phyloP scores from a whole-genome alignment of 2,329 filamentous ascomycete species.

The Xylaria multiplex region DNA sequence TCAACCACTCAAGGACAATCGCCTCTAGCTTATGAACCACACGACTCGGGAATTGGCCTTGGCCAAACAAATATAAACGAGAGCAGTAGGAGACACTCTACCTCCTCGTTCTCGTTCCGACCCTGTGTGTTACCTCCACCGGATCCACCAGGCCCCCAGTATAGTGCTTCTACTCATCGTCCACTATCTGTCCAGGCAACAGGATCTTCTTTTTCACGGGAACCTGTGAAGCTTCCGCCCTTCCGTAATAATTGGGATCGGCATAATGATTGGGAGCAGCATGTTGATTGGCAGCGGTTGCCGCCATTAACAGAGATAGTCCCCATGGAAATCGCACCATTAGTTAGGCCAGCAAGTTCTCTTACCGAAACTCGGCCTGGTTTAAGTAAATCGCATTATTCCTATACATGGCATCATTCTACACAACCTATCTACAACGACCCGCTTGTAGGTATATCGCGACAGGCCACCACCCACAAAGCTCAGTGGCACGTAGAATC shows the following conservation, averaged over 20 bases:
- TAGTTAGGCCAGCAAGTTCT: conserved; percentile 46
- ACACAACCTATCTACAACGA: conserved; percentile 46
- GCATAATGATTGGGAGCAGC: conserved; percentile 39
- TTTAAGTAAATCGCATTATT: conserved; percentile 30
- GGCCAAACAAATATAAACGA: conserved; percentile 55
- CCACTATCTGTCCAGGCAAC: conserved; percentile 18
- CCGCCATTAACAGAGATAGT: conserved; percentile 39
- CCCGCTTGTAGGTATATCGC: conserved; percentile 43
- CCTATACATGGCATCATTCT: conserved; percentile 41
- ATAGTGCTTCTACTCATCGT: conserved; percentile 1
- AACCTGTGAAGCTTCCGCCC: conserved; percentile 40
- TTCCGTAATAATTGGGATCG: conserved; percentile 42
- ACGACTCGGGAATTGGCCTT: background rate
- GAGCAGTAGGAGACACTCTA: conserved; percentile 53
- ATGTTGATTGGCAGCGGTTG: conserved; percentile 40
- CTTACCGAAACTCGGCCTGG: conserved; percentile 40
- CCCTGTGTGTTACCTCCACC: conserved; percentile 17
- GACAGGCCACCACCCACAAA: conserved; percentile 35
- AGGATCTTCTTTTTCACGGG: conserved; percentile 14
- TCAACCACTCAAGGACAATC: conserved; percentile 20
- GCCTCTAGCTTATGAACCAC: background rate
- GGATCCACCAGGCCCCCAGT: background rate
- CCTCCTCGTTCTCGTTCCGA: conserved; percentile 24
- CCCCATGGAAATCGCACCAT: conserved; percentile 44
- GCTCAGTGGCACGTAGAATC: conserved; percentile 22